Base-by-base conservation (phyloP, 352 stramenopile genomes). In the Globisporangium alternatum region DNA sequence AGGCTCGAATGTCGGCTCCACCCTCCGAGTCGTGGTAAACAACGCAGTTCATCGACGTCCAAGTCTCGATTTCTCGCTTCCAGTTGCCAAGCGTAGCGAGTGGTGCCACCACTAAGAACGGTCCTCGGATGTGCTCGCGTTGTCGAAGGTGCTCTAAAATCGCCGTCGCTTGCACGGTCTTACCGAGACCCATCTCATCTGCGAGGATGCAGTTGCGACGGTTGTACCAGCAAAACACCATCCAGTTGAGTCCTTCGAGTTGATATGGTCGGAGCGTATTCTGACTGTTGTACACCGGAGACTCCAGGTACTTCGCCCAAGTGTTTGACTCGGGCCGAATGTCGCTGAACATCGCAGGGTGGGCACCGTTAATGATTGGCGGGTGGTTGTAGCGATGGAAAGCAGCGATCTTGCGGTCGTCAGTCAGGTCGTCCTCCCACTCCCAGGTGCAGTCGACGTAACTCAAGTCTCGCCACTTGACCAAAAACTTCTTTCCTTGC, bases 11-110 rank as follows among this genome's bases (percentile, higher is more conserved):
- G 61, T 98, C 95, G 5, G 81, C 83, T 19, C 89, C 91, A 31
- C 90, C 89, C 25, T 97, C 93, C 17, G 87, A 97, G 51, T 99
- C 98, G 74, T 99, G 97, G 65, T 99, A 99, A 5, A 99, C 90
- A 45, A 99, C 90, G 53, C 96, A 98, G 71, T 99, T 99, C 71
- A 99, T 95, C 57, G 94, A 85, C n/a, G 97, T 99, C 98, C 98
- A 99, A 28, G 81, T 91, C 62, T 98, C 87, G 64, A 99, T 99
- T 74, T 99, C 98, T 47, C 97, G 88, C 67, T 99, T 95, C 98
- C 98, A 99, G 74, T 99, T 98, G 21, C 92, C 86, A 30, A 99
- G 83, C 2, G 98, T 99, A 9, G 94, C 98, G 17, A 99, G 84
- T 12, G 98, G 98, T 4, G 96, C 98, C 44, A 99, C 92, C 41